Evolutionary conservation across 2,329 filamentous ascomycete species (phyloP), one percentile per base, ranked within the genome.

Genomic region (Fusarium sp.): DNA sequence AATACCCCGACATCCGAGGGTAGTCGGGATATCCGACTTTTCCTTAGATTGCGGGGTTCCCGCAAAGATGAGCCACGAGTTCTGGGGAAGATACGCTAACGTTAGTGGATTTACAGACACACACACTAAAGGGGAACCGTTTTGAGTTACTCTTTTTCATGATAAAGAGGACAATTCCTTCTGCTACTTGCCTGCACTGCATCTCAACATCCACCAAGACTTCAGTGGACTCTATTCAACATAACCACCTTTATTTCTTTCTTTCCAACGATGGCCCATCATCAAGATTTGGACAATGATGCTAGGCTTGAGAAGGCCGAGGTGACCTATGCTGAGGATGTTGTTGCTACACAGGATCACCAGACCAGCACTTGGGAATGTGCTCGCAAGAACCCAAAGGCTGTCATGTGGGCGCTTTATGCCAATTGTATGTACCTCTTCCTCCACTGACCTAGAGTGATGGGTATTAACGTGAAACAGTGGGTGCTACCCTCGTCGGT

Each of bases 311-410:
- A 59, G 30, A 59, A 59, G 15, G 43, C 56, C 3, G 52, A 49
- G 7, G 35, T 48, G 9, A 5, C 6, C 2, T 35, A 59, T 37
- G 6, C 28, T 7, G 56, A 59, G 6, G 52, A 59, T 24, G 43
- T 28, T 20, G 15, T 59, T 17, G 7, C 52, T 19, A 20, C 39
- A 5, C 54, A 33, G 8, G 56, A 57, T 17, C 52, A 57, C 20
- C 33, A 57, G 19, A 59, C 32, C 11, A 20, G 41, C 0, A 35
- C 41, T 10, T 57, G 56, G 56, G 43, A 59, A 1, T 59, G 56
- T 17, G 56, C 56, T 15, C 43, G 43, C 14, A 59, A 48, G 40
- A 59, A 59, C n/a, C 51, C 56, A 7, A 59, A 56, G 19, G 56
- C 56, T 0, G 47, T 59, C 3, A 17, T 59, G 5, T 59, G 56